Evolutionary conservation across 768 basidiomycete genomes (phyloP).

Genomic region (Mycena maculata): DNA sequence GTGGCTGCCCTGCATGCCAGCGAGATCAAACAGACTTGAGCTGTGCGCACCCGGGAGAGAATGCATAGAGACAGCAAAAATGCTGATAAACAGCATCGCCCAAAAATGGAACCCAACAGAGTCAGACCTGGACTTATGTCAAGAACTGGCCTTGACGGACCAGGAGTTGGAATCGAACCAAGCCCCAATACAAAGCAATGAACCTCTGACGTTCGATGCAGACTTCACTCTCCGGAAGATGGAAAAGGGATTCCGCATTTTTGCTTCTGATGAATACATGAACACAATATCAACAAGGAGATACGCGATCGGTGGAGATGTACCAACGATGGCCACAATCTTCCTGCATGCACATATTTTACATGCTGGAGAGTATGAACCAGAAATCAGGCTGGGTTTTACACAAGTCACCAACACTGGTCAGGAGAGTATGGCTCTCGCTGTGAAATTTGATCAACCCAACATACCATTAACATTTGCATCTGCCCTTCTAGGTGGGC

Average conservation of each 20-base stretch:
- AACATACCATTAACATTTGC: slow-evolving; percentile 2
- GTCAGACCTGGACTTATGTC: neutral
- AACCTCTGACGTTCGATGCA: too few species aligned
- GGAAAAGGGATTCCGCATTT: too few species aligned
- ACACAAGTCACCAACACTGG: neutral
- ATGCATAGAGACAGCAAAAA: slow-evolving; percentile 4
- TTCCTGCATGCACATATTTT: neutral
- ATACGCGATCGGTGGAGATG: neutral
- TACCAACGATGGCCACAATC: neutral
- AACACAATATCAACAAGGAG: slow-evolving; percentile 10
- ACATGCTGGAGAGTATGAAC: neutral
- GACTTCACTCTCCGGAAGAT: too few species aligned
- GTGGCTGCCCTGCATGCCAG: too few species aligned
- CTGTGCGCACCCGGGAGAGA: slow-evolving; percentile 1
- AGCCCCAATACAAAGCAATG: too few species aligned
- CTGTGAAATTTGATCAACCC: slow-evolving; percentile 1
- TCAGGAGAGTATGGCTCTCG: neutral
- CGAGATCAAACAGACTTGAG: too few species aligned
- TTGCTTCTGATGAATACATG: too few species aligned
- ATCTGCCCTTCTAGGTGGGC: neutral
- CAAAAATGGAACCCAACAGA: neutral
- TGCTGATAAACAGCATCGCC: neutral
- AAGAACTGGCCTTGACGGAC: too few species aligned
- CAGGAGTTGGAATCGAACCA: too few species aligned
- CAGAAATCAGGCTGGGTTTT: too few species aligned